Conservation (phyloP, 805 yeast genomes). For the Kuraishia cidri region DNA sequence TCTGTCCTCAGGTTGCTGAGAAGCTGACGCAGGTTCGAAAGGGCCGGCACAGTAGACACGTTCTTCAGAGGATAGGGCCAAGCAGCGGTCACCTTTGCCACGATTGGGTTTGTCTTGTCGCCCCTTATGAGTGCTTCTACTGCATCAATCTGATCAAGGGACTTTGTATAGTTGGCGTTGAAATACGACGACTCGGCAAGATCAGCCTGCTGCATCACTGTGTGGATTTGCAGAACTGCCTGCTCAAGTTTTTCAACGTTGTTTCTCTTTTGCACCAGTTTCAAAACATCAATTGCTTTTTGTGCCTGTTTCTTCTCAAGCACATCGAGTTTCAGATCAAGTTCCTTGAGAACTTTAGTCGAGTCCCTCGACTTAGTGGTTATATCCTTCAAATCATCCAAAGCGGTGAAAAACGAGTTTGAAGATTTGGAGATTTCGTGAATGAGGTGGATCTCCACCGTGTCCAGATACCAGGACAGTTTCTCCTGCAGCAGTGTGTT, state of each 20-base stretch:
- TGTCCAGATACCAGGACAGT: slow-evolving; percentile 74
- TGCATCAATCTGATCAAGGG: slow-evolving; percentile 49
- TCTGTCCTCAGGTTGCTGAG: slow-evolving; percentile 48
- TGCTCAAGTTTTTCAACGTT: slow-evolving; percentile 60
- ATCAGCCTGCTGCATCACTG: slow-evolving; percentile 33
- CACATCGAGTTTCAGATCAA: slow-evolving; percentile 34
- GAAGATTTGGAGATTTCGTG: slow-evolving; percentile 81
- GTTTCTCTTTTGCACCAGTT: slow-evolving; percentile 39
- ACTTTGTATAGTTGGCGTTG: slow-evolving; percentile 36
- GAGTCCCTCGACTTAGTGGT: slow-evolving; percentile 45
- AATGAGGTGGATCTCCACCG: slow-evolving; percentile 74
- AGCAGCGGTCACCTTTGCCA: slow-evolving; percentile 19
- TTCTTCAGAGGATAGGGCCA: slow-evolving; percentile 38
- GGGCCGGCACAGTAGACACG: slow-evolving; percentile 38
- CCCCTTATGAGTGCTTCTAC: slow-evolving; percentile 56
- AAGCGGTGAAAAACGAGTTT: slow-evolving; percentile 73
- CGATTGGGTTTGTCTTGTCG: slow-evolving; percentile 19
- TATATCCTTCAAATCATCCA: slow-evolving; percentile 68
- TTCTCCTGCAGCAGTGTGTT: slow-evolving; percentile 63
- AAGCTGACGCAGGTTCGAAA: slow-evolving; percentile 38
- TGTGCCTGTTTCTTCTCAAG: slow-evolving; percentile 41
- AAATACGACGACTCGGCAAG: slow-evolving; percentile 37
- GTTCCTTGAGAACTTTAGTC: slow-evolving; percentile 31
- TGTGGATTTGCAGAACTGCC: slow-evolving; percentile 44
- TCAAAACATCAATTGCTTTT: slow-evolving; percentile 39